Conservation (phyloP, 2,329 filamentous ascomycete genomes). For the Fragosphaeria purpurea region DNA sequence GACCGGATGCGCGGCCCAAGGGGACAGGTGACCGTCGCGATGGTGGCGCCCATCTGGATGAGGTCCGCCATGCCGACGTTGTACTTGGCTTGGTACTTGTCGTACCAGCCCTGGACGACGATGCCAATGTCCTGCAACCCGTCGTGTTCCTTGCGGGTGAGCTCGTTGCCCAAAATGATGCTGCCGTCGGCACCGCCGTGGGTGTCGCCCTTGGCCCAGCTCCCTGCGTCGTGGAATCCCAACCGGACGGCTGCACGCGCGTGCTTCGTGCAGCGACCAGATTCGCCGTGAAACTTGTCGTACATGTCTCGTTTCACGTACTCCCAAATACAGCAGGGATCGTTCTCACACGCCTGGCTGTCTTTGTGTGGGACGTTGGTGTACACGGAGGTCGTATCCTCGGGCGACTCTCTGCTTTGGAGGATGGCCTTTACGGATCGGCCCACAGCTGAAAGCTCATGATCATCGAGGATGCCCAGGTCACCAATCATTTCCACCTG, state of each 20-base stretch:
- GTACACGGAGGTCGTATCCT: background rate
- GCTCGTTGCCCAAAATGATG: conserved; percentile 29
- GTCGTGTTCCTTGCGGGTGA: conserved; percentile 27
- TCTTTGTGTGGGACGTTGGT: conserved; percentile 13
- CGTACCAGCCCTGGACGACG: conserved; percentile 26
- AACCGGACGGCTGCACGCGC: conserved; percentile 32
- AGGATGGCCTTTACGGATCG: conserved; percentile 28
- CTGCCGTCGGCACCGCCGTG: conserved; percentile 32
- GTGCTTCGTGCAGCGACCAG: conserved; percentile 25
- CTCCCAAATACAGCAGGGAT: conserved; percentile 26
- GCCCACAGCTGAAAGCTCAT: conserved; percentile 24
- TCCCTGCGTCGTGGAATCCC: conserved; percentile 36
- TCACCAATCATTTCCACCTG: conserved; percentile 24
- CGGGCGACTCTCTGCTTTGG: background rate
- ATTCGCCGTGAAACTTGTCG: conserved; percentile 19
- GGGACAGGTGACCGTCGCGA: conserved; percentile 38
- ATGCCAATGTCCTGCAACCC: conserved; percentile 32
- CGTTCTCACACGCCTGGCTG: background rate
- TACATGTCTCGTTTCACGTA: conserved; percentile 26
- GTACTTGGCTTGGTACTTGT: conserved; percentile 25
- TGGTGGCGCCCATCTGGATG: conserved; percentile 36
- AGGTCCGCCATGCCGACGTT: conserved; percentile 41
- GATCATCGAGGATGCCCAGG: conserved; percentile 18
- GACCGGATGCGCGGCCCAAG: conserved; percentile 38
- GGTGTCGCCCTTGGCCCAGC: conserved; percentile 21